Evolutionary conservation across 345 rosid genomes (phyloP), one percentile per base, ranked within the genome.

Genomic region (Murraya koenigii): DNA sequence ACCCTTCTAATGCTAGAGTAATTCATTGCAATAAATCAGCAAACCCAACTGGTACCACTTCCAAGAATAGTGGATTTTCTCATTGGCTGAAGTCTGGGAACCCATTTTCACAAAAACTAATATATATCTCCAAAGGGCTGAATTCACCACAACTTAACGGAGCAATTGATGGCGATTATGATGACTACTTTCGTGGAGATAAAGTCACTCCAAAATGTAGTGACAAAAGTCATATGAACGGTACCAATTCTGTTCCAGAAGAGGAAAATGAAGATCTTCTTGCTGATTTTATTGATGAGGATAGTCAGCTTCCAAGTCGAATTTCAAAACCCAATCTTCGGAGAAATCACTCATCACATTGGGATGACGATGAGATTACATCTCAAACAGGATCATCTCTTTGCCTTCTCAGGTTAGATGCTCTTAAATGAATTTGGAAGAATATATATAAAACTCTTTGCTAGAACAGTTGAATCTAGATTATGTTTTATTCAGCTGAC

Each of bases 211-310:
- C 87, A 38, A 66, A 33, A 76, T 76, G 69, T 73, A 65, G 76
- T 61, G 89, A 83, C 77, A 71, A 59, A 35, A 87, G 80, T 82
- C 82, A 80, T 80, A 44, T 72, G 49, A 94, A 88, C 47, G 92
- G 98, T 75, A 75, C 83, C 68, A 86, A 82, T 80, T 80, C 92
- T 66, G 79, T 84, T 75, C 77, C 86, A 26, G 98, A 93, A 81
- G 98, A 97, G 81, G 98, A 97, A 87, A 89, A 94, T 82, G 99
- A 97, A 86, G 98, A 94, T 87, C 92, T 94, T 77, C 97, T 89
- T 80, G 99, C 98, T 32, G 98, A 97, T 84, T 94, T 90, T 77
- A 94, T 97, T 80, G 99, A 97, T 20, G 99, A 97, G 84, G 98
- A 94, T 81, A 97, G 99, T 87, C 99, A 96, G 86, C 99, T 91